A percentile compares a stretch with the other conserved stretches of the same genome.
Evolutionary conservation across 1,139 yeast species (phyloP).

Genomic region (Yarrowia galli): DNA sequence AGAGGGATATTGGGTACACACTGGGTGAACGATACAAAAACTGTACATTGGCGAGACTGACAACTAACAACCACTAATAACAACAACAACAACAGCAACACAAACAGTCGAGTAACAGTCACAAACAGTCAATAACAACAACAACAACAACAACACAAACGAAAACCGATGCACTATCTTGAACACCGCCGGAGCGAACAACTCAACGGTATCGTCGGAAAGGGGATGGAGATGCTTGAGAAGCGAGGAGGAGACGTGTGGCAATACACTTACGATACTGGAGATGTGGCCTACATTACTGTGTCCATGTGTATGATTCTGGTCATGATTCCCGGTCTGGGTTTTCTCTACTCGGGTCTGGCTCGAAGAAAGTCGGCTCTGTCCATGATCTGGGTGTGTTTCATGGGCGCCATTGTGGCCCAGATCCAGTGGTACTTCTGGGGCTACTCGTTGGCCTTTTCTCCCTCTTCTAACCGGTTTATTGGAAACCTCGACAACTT

Average conservation of each 20-base stretch:
- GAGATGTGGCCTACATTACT: conserved; percentile 59
- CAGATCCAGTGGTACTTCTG: conserved; percentile 95
- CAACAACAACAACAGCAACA: background rate
- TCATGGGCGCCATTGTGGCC: conserved; percentile 80
- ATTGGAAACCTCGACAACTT: conserved; percentile 86
- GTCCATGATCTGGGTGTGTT: conserved; percentile 82
- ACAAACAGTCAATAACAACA: background rate
- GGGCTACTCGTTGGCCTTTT: conserved; percentile 94
- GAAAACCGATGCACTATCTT: conserved; percentile 23
- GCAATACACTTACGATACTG: conserved; percentile 55
- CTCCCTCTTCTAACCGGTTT: conserved; percentile 78
- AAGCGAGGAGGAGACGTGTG: conserved; percentile 25
- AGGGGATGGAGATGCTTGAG: conserved; percentile 17
- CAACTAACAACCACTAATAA: background rate
- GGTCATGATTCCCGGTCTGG: conserved; percentile 95
- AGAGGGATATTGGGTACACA: conserved; percentile 28
- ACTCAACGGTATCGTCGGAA: conserved; percentile 1
- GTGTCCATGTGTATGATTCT: conserved; percentile 76
- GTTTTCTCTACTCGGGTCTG: conserved; percentile 89
- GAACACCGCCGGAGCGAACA: conserved; percentile 38
- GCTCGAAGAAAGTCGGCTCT: conserved; percentile 92
- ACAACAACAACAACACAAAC: background rate
- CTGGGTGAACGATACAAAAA: conserved; percentile 6
- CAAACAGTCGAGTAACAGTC: too few species aligned
- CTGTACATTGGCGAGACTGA: conserved; percentile 1